Conservation (phyloP, 768 basidiomycete species). For the Termitomyces sp. region DNA sequence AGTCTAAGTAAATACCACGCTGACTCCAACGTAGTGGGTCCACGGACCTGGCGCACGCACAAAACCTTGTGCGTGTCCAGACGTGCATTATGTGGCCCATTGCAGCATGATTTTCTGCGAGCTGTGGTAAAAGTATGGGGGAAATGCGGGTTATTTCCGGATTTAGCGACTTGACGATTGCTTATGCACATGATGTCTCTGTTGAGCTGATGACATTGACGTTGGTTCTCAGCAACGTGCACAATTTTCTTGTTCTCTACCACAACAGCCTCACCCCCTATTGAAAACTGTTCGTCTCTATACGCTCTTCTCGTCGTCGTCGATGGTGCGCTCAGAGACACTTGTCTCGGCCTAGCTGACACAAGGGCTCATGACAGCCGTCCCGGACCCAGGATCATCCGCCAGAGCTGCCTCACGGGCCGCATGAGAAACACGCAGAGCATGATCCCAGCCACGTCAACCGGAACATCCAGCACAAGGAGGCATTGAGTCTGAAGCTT, state of each 20-base stretch:
- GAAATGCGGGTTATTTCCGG: conserved; percentile 20
- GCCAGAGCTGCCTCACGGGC: conserved; percentile 20
- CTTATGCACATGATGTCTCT: conserved; percentile 11
- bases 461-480: conserved; percentile 36
- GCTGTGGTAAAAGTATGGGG: not conserved
- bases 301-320: not conserved
- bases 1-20: not conserved
- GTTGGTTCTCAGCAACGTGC: not conserved
- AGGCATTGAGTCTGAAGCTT: conserved; percentile 48
- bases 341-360: not conserved
- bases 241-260: not conserved
- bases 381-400: conserved; percentile 30
- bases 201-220: conserved; percentile 6
- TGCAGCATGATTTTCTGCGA: not conserved
- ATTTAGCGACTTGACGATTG: conserved; percentile 1
- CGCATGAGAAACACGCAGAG: conserved; percentile 18
- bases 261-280: not conserved
- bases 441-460: conserved; percentile 20
- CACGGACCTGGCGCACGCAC: not conserved
- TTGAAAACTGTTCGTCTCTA: not conserved
- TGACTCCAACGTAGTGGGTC: not conserved
- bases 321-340: not conserved
- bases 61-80: not conserved
- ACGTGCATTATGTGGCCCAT: not conserved
- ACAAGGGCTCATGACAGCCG: conserved; percentile 19